These are phyloP conservation scores for Salix caprea DNA, from an alignment of 345 rosid species.

Conservation along the genomic window DNA sequence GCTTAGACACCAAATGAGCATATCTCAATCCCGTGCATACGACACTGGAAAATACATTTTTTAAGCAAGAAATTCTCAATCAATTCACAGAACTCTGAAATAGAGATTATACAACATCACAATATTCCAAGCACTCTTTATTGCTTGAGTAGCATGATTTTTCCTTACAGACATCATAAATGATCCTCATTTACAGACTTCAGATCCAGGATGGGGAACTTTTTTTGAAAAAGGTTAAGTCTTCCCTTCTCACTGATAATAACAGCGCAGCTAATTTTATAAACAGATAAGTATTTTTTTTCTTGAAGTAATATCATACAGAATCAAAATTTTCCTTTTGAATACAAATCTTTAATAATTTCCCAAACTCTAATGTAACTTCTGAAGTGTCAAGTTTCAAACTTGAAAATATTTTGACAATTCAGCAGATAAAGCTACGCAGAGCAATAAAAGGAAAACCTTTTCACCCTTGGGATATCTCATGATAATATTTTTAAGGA, in stretches of 20 bases:
- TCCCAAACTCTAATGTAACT: not conserved
- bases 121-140: not conserved
- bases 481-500: not conserved
- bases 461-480: not conserved
- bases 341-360: not conserved
- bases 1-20: not conserved
- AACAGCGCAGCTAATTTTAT: not conserved
- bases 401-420: not conserved
- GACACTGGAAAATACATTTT: not conserved
- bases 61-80: not conserved
- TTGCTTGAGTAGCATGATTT: not conserved
- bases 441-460: not conserved
- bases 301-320: not conserved
- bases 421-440: not conserved
- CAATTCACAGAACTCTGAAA: not conserved
- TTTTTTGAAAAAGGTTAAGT: not conserved
- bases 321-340: not conserved
- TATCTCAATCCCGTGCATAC: not conserved
- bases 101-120: not conserved
- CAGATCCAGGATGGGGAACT: not conserved
- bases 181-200: not conserved
- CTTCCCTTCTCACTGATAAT: not conserved
- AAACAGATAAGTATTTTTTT: not conserved
- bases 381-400: not conserved
- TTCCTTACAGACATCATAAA: not conserved